Conservation (phyloP, 108 stramenopile genomes). For the Fistulifera pelliculosa region DNA sequence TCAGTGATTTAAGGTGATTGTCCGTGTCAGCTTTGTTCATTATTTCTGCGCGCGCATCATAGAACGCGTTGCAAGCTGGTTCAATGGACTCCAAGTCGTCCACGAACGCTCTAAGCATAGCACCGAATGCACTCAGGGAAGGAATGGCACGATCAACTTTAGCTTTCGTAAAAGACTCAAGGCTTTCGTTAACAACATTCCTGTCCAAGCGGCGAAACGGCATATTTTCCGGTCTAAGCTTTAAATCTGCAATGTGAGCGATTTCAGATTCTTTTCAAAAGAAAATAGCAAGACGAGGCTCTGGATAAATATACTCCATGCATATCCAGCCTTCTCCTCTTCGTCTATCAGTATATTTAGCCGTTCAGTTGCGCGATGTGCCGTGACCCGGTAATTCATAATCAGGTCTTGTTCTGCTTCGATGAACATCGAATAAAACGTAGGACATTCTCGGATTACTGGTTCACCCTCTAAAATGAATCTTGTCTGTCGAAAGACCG, state of each 20-base stretch:
- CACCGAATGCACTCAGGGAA: slow-evolving; percentile 27
- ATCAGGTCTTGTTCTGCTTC: slow-evolving; percentile 56
- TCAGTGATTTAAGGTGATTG: no score
- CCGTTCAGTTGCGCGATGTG: slow-evolving; percentile 38
- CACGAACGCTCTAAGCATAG: slow-evolving; percentile 60
- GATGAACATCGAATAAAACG: slow-evolving; percentile 35
- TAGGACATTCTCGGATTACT: no score
- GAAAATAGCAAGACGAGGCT: slow-evolving; percentile 63
- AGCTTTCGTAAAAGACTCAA: slow-evolving; percentile 45
- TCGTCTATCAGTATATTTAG: slow-evolving; percentile 38
- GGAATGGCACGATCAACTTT: slow-evolving; percentile 60
- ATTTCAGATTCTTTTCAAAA: slow-evolving; percentile 69
- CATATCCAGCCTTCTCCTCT: slow-evolving; percentile 43
- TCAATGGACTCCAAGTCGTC: slow-evolving; percentile 64
- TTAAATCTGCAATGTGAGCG: slow-evolving; percentile 15
- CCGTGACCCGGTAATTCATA: slow-evolving; percentile 38
- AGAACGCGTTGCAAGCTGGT: slow-evolving; percentile 47
- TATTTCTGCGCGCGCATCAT: background rate
- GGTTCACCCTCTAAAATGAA: no score
- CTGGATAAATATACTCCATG: slow-evolving; percentile 70
- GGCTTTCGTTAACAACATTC: slow-evolving; percentile 47
- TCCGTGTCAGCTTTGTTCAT: no score
- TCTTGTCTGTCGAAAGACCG: no score
- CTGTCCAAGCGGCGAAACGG: slow-evolving; percentile 66
- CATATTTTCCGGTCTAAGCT: slow-evolving; percentile 24